Percentiles rank a stretch among this genome's conserved stretches.
phyloP scores from a whole-genome alignment of 2,329 filamentous ascomycete genomes.

The Tolypocladium guangdongense region DNA sequence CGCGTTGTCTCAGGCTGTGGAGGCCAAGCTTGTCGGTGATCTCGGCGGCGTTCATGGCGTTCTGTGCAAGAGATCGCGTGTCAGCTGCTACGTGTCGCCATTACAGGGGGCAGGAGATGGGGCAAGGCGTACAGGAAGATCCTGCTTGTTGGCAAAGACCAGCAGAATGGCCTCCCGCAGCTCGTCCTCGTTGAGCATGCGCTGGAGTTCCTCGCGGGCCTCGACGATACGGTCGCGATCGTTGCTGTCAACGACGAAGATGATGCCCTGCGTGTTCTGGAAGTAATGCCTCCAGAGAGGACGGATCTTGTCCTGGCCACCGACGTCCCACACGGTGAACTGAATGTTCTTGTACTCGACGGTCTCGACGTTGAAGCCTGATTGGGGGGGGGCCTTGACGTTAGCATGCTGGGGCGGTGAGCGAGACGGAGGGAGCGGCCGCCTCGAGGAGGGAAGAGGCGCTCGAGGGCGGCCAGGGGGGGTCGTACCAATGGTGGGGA shows the following conservation, averaged over 20 bases:
- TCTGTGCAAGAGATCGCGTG: conserved; percentile 40
- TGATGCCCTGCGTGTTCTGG: conserved; percentile 98
- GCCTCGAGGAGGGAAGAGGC: background rate
- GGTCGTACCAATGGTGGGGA: conserved; percentile 84
- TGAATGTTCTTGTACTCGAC: conserved; percentile 99
- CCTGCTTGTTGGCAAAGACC: conserved; percentile 99
- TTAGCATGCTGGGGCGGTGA: background rate
- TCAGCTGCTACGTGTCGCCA: conserved; percentile 2
- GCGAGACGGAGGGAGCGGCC: background rate
- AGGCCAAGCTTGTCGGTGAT: conserved; percentile 99
- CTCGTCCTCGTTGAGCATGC: conserved; percentile 98
- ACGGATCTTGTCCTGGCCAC: conserved; percentile 99
- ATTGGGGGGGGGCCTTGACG: conserved; percentile 8
- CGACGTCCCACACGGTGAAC: conserved; percentile 99
- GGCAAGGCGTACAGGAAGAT: conserved; percentile 69
- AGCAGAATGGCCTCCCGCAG: conserved; percentile 93
- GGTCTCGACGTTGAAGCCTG: conserved; percentile 99
- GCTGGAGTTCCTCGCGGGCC: conserved; percentile 89
- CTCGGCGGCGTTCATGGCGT: conserved; percentile 99
- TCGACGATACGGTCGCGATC: conserved; percentile 97
- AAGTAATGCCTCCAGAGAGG: conserved; percentile 99
- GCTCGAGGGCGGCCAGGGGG: background rate
- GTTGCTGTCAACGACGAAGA: conserved; percentile 99
- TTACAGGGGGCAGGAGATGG: background rate
- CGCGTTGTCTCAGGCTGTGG: conserved; percentile 95